phyloP scores from a whole-genome alignment of 148 eudicot species.

The Simmondsia chinensis region DNA sequence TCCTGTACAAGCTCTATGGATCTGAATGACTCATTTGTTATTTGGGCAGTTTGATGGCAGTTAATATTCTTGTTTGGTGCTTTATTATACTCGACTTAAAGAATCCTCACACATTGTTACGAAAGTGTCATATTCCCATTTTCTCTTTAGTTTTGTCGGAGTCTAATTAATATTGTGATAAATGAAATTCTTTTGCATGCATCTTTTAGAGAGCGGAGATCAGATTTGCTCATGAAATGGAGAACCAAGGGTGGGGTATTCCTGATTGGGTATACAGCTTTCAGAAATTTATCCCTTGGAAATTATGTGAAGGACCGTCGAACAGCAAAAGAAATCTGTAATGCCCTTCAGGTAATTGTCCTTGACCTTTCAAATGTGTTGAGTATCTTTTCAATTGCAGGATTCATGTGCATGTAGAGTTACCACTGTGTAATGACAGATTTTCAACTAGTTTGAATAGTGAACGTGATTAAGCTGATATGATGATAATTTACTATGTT shows the following conservation, averaged over 20 bases:
- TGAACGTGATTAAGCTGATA: too few species aligned
- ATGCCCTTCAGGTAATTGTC: slow-evolving; percentile 57
- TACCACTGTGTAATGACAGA: too few species aligned
- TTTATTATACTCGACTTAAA: too few species aligned
- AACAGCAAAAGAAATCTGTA: slow-evolving; percentile 50
- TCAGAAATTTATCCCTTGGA: slow-evolving; percentile 67
- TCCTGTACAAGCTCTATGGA: too few species aligned
- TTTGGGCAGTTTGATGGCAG: too few species aligned
- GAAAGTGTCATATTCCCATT: too few species aligned
- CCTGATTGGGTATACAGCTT: slow-evolving; percentile 75
- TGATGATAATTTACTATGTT: too few species aligned
- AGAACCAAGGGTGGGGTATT: slow-evolving; percentile 85
- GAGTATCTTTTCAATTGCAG: background rate
- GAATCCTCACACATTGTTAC: too few species aligned
- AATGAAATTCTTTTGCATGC: background rate
- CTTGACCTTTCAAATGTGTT: background rate
- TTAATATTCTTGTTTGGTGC: too few species aligned
- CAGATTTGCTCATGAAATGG: slow-evolving; percentile 74
- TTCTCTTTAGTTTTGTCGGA: background rate
- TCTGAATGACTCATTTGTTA: too few species aligned
- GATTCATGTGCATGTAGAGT: too few species aligned
- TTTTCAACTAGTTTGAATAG: too few species aligned
- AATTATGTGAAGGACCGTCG: slow-evolving; percentile 63
- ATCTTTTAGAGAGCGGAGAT: slow-evolving; percentile 64
- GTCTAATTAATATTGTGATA: background rate